Evolutionary conservation across 352 stramenopile species (phyloP).

Genomic region (Pythium aristosporum): DNA sequence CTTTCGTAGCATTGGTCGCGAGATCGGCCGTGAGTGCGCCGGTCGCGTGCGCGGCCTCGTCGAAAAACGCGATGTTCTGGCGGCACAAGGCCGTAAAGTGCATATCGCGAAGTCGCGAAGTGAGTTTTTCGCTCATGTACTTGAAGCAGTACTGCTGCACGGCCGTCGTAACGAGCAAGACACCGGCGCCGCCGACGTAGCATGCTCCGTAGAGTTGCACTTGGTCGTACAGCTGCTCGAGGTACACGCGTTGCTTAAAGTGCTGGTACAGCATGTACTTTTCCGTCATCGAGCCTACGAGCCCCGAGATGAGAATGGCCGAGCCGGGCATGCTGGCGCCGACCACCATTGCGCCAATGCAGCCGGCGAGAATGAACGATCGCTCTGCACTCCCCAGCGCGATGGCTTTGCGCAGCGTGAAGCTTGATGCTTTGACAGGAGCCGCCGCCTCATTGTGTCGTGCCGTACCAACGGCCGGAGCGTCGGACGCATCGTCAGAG

Average conservation of each 20-base stretch:
- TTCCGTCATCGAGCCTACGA: slow-evolving; percentile 32
- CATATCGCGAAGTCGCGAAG: slow-evolving; percentile 40
- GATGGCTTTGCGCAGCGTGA: slow-evolving; percentile 22
- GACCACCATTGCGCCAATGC: slow-evolving; percentile 32
- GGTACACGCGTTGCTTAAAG: slow-evolving; percentile 16
- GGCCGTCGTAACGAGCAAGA: slow-evolving; percentile 28
- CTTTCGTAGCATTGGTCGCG: slow-evolving; percentile 45
- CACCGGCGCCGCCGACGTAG: slow-evolving; percentile 38
- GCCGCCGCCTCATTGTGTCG: not conserved
- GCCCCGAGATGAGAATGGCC: slow-evolving; percentile 24
- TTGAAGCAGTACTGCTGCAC: slow-evolving; percentile 46
- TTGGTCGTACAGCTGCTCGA: slow-evolving; percentile 36
- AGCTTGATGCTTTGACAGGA: slow-evolving; percentile 3
- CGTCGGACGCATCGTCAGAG: slow-evolving; percentile 12
- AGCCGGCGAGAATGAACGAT: slow-evolving; percentile 33
- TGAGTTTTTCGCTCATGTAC: slow-evolving; percentile 56
- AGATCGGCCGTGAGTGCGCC: slow-evolving; percentile 45
- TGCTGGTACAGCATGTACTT: slow-evolving; percentile 33
- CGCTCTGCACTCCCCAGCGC: slow-evolving; percentile 32
- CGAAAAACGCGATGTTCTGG: slow-evolving; percentile 57
- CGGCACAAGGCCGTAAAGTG: slow-evolving; percentile 47
- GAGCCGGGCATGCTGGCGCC: slow-evolving; percentile 35
- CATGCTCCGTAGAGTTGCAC: slow-evolving; percentile 35
- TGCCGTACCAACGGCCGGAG: no score
- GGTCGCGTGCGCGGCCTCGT: slow-evolving; percentile 33